phyloP scores from a whole-genome alignment of 1,284 basidiomycete genomes.

The Rugosomyces carneus region DNA sequence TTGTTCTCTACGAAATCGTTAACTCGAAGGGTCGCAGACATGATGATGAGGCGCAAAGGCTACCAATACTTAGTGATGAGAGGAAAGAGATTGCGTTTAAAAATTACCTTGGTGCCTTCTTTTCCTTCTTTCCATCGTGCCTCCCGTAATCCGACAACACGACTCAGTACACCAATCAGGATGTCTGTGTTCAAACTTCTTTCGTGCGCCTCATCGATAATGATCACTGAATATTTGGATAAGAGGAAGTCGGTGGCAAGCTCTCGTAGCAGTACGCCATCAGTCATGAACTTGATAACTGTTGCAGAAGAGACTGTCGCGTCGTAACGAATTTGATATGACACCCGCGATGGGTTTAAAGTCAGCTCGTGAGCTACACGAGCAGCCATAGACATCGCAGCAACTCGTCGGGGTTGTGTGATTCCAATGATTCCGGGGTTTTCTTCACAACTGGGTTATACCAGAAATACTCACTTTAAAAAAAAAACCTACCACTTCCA shows the following conservation, averaged over 20 bases:
- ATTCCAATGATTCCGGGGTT: constrained; percentile 98
- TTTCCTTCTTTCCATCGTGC: constrained; percentile 79
- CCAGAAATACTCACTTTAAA: constrained; percentile 6
- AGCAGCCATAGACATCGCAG: constrained; percentile 91
- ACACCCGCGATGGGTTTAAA: constrained; percentile 74
- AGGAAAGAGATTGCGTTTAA: not conserved
- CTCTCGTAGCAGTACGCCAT: constrained; percentile 94
- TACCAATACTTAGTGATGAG: constrained; percentile 27
- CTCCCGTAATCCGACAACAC: constrained; percentile 86
- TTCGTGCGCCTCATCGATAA: constrained; percentile 98
- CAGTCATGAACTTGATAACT: constrained; percentile 99
- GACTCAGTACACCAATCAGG: constrained; percentile 90
- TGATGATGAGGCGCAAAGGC: constrained; percentile 92
- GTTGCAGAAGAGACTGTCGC: constrained; percentile 87
- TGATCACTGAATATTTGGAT: constrained; percentile 87
- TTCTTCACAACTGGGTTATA: constrained; percentile 40
- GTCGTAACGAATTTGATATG: constrained; percentile 97
- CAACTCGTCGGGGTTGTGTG: constrained; percentile 96
- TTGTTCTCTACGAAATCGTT: constrained; percentile 90
- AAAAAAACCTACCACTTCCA: constrained; percentile 58
- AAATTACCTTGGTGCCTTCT: constrained; percentile 55
- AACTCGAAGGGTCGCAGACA: constrained; percentile 97
- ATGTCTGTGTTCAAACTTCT: constrained; percentile 98
- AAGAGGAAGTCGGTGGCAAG: constrained; percentile 88
- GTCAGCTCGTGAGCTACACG: constrained; percentile 90